Evolutionary conservation across 2,329 filamentous ascomycete genomes (phyloP), one percentile per base, ranked within the genome.

Genomic region (Colletotrichum sp.): DNA sequence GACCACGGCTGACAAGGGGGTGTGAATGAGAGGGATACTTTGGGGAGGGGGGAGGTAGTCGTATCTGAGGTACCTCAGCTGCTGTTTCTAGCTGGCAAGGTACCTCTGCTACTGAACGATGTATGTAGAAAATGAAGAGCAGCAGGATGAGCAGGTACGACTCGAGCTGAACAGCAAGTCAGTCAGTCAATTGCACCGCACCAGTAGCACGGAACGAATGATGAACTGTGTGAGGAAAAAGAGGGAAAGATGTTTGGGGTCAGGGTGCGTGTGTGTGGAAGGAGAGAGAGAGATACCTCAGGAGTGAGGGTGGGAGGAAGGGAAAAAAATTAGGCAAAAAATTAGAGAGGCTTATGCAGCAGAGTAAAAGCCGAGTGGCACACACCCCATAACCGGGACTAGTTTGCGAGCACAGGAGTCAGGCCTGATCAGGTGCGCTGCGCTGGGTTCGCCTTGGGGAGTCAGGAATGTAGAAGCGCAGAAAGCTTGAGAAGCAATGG

Each of bases 401-500:
- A 72, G 77, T 73, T 77, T 77, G 77, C 77, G 77, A 78, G 71
- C 63, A 64, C 62, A 67, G 44, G 76, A 77, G 76, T 76, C 76
- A 77, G 73, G 73, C 69, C 39, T 71, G 69, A 70, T 76, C 76
- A 77, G 71, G 71, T 76, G 71, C 44, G 44, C 36, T 30, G 34
- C 70, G 74, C 74, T 74, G 74, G 74, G 74, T 76, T 76, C 74
- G 74, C 70, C 59, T 69, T 39, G 15, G 15, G 63, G 75, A 71
- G 52, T 71, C 66, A 67, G 60, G 66, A 71, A 75, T 71, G 71
- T 26, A 52, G 59, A 65, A 62, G 59, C 34, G 64, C 65, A 69
- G 49, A 76, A 73, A 76, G 74, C 74, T 73, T 69, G 64, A 68
- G 44, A 44, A 39, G 63, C n/a, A 7, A 36, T 49, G 64, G 73